Base-by-base conservation (phyloP, 1,284 basidiomycete genomes). In the Wolfiporia cocos region DNA sequence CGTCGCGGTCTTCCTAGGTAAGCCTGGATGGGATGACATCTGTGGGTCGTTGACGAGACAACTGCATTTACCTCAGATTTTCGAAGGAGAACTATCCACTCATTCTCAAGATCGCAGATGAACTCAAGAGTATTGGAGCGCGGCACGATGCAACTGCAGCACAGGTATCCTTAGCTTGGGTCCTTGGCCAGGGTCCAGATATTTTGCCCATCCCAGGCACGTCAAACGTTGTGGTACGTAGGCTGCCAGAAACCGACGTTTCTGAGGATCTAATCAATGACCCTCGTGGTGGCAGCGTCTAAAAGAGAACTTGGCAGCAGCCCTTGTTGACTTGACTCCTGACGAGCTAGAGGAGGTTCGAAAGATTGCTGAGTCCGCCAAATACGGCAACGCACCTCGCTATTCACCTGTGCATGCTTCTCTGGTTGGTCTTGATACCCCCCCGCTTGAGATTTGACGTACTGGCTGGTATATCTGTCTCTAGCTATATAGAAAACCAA, bases 161-260 rank as follows among this genome's bases (percentile, higher is more conserved):
- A 0, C 71, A 74, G 52, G 53, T 73, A 19, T 51, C 62, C 0
- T 59, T 74, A 9, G 70, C 72, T 0, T 74, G 72, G 71, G 43
- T 71, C 18, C 53, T 64, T 24, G 59, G 59, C 6, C 66, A 63
- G 55, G 62, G 61, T 34, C 55, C 55, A 22, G 61, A 63, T 46
- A 51, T 67, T 44, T 53, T 69, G 26, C 61, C 68, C 0, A 68
- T 72, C 34, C 69, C 67, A 4, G 67, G 67, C 0, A 57, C 60
- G 2, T 50, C 46, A 1, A 52, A 50, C 15, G 21, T 55, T 15
- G 37, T 44, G 29, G 53, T 57, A 31, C 15, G 11, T 34, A 9
- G 7, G 9, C 18, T 19, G 10, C 32, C 9, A 7, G 32, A 19
- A 12, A 34, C 32, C 7, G 26, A 14, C 7, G 26, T 14, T 9